Evolutionary conservation across 140 eudicot species (phyloP).

Genomic region (Oenanthe javanica): DNA sequence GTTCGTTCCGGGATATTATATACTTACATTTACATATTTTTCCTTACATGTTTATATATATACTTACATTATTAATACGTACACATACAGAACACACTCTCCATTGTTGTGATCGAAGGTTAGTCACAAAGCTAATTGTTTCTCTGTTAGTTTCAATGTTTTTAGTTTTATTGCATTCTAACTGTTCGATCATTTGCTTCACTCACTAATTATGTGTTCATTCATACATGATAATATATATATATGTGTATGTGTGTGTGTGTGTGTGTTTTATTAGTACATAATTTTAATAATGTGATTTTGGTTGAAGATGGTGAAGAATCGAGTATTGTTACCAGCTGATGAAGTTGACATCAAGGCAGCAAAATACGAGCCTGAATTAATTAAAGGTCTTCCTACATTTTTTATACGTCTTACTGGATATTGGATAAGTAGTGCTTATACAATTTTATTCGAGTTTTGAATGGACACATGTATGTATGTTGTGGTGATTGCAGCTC

Average conservation of each 20-base stretch:
- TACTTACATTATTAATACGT: background rate
- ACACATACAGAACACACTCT: too few species aligned
- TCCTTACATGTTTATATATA: too few species aligned
- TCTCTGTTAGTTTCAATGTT: background rate
- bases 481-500: conserved; percentile 44
- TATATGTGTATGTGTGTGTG: too few species aligned
- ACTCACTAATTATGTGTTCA: background rate
- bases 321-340: conserved; percentile 54
- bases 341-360: conserved; percentile 37
- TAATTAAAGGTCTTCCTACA: conserved; percentile 29
- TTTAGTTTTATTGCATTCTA: background rate
- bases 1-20: too few species aligned
- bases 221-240: too few species aligned
- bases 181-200: background rate
- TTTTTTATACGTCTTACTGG: background rate
- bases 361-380: conserved; percentile 42
- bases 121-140: background rate
- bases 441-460: background rate
- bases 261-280: background rate
- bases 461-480: background rate
- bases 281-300: background rate
- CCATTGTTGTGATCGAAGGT: background rate
- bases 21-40: too few species aligned
- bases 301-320: conserved; percentile 39
- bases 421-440: background rate